Base-by-base conservation (phyloP, 2,329 filamentous ascomycete species). In the Pseudonectria buxi region DNA sequence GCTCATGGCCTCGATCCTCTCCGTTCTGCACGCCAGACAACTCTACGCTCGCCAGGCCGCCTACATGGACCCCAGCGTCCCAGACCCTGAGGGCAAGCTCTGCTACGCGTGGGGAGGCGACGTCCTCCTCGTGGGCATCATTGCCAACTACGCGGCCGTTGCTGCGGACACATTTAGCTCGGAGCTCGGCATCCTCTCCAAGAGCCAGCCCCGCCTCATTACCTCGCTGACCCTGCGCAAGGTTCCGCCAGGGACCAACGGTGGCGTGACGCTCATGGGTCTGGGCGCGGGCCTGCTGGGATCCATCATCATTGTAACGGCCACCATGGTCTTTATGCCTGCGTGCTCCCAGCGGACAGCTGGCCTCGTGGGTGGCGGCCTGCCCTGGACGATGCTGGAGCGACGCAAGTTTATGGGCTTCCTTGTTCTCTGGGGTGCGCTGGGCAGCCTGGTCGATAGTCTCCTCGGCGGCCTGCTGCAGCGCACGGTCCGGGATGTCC, bases 91-190 rank as follows among this genome's bases (percentile, higher is more conserved):
- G 12, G 64, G 69, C 36, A 67, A 65, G 11, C 56, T 71, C 35
- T 81, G 77, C 60, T 81, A 67, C 53, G 61, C 68, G 1, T 80
- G 74, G 74, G 67, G 67, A 32, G 79, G 78, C 25, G 78, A 82
- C 50, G 57, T 83, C 5, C 65, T 82, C 4, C 65, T 81, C 10
- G 54, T 83, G 14, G 80, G 80, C 10, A 80, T 83, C 46, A 75
- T 84, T 46, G 77, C 78, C 28, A 90, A 95, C 64, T 98, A 98
- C 55, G 90, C 88, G 16, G 86, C 86, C 32, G 88, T 94, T 9
- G 80, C 87, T 14, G 86, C 90, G 32, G 92, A 98, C 59, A 98
- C 92, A 0, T 92, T 95, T 58, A 89, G 85, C 38, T 95, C 88
- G 10, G 92, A 98, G 65, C 78, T 98, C 14, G 92, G 92, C 11